Conservation (phyloP, 441 rosid species). For the Lagerstroemia fauriei region DNA sequence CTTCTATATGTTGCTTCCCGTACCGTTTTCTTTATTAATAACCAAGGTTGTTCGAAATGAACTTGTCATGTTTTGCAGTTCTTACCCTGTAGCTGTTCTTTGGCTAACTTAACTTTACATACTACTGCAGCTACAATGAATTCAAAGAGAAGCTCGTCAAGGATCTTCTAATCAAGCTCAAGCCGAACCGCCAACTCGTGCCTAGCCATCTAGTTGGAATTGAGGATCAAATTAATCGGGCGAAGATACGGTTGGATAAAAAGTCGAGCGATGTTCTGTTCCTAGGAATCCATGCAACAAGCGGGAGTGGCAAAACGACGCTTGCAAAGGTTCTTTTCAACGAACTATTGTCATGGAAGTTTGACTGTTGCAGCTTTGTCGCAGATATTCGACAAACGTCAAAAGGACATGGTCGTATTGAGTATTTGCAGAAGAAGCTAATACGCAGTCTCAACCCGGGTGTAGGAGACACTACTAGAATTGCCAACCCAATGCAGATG, state of each 20-base stretch:
- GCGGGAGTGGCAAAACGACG: conserved; percentile 5
- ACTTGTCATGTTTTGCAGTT: too few relatives aligned
- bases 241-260: not conserved
- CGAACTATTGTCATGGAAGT: not conserved
- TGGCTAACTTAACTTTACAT: too few relatives aligned
- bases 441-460: not conserved
- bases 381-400: not conserved
- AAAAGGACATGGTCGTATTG: not conserved
- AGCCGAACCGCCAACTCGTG: not conserved
- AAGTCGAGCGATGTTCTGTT: not conserved
- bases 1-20: too few relatives aligned
- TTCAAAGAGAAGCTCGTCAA: not conserved
- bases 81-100: too few relatives aligned
- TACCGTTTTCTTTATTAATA: too few relatives aligned
- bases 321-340: not conserved
- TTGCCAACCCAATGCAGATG: not conserved
- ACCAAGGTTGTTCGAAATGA: too few relatives aligned
- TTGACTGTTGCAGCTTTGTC: not conserved
- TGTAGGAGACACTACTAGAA: not conserved
- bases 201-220: conserved; percentile 2
- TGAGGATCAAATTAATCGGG: not conserved
- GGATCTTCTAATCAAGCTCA: not conserved
- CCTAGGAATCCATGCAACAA: not conserved
- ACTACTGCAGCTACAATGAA: not conserved
- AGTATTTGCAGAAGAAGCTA: not conserved